Evolutionary conservation across 2,329 filamentous ascomycete genomes (phyloP).

Genomic region (Hyphodiscus sp.): DNA sequence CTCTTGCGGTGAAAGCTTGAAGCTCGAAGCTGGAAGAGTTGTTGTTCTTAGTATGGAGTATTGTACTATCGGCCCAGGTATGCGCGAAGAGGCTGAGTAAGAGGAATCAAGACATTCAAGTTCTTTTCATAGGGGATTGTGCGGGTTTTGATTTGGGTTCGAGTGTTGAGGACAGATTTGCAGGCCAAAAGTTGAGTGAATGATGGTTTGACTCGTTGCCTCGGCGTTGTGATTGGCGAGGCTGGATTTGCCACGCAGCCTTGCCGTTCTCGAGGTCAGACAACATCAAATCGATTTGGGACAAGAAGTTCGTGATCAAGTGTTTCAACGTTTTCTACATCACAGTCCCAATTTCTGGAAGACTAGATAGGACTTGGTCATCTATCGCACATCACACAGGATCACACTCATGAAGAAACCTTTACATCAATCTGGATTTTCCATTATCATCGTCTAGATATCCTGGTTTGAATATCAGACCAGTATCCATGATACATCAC

Average conservation of each 20-base stretch:
- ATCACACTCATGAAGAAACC: not conserved
- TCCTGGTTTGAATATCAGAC: not conserved
- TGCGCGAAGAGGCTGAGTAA: too few species aligned
- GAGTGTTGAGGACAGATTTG: too few species aligned
- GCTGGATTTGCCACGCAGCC: not conserved
- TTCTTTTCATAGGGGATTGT: too few species aligned
- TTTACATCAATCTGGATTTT: not conserved
- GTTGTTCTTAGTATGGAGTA: not conserved
- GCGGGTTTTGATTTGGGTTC: too few species aligned
- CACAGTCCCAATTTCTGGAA: too few species aligned
- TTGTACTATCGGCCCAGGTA: too few species aligned
- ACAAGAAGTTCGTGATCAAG: too few species aligned
- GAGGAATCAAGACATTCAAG: too few species aligned
- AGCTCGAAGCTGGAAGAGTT: not conserved
- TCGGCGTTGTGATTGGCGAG: not conserved
- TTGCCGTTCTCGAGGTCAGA: not conserved
- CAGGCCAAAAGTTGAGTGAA: too few species aligned
- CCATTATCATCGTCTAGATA: not conserved
- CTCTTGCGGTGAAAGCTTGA: conserved; percentile 4
- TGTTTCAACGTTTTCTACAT: too few species aligned
- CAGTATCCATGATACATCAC: not conserved
- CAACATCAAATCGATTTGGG: too few species aligned
- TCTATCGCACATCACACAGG: not conserved
- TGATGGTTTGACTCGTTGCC: not conserved
- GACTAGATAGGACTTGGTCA: not conserved